Conservation (phyloP, 345 rosid genomes). For the Bruguiera parviflora region DNA sequence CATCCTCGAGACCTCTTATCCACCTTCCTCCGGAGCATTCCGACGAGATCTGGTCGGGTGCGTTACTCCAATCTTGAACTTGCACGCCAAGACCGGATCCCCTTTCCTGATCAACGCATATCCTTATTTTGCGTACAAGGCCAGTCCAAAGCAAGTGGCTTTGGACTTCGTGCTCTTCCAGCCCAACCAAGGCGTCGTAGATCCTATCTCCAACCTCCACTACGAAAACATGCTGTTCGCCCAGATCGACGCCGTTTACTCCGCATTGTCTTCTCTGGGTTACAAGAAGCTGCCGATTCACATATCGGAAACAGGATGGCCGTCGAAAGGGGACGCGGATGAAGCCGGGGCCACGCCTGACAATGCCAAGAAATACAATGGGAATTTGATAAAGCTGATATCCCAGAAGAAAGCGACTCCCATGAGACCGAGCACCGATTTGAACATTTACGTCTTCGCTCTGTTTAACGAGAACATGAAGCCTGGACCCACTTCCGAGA, state of each 20-base stretch:
- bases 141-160: conserved; percentile 60
- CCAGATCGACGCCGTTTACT: conserved; percentile 82
- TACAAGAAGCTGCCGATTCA: conserved; percentile 56
- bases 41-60: conserved; percentile 51
- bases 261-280: conserved; percentile 63
- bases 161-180: conserved; percentile 80
- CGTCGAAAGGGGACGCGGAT: conserved; percentile 82
- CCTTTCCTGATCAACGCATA: conserved; percentile 87
- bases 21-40: conserved; percentile 84
- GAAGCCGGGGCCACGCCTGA: conserved; percentile 80
- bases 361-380: conserved; percentile 80
- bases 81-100: conserved; percentile 62
- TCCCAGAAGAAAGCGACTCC: conserved; percentile 73
- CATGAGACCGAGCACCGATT: conserved; percentile 54
- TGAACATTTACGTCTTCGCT: conserved; percentile 71
- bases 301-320: conserved; percentile 99
- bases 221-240: conserved; percentile 93
- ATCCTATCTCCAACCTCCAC: conserved; percentile 58
- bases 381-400: conserved; percentile 64
- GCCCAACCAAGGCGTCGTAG: conserved; percentile 60
- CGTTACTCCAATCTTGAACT: conserved; percentile 53
- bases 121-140: conserved; percentile 95
- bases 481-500: conserved; percentile 91
- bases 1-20: conserved; percentile 66
- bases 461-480: conserved; percentile 93